Conservation (phyloP, 805 yeast genomes). For the Metschnikowia continentalis region DNA sequence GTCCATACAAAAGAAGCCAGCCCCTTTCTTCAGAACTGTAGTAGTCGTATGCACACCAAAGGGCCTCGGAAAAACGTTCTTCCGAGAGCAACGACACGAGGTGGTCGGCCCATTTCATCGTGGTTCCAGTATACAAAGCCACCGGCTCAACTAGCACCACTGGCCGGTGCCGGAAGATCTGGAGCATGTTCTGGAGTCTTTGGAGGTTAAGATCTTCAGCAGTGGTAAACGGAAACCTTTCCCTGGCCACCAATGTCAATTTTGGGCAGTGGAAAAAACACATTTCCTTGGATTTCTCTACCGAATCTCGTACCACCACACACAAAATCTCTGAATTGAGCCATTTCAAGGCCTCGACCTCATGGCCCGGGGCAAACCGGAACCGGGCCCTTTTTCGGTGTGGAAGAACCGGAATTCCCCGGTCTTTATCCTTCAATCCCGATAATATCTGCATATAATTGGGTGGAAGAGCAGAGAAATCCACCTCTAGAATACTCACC, state of each 20-base stretch:
- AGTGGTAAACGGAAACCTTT: conserved; percentile 33
- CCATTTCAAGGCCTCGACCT: conserved; percentile 52
- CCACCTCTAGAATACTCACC: conserved; percentile 52
- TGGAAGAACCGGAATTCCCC: conserved; percentile 27
- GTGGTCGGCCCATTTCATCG: conserved; percentile 68
- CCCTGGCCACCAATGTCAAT: conserved; percentile 9
- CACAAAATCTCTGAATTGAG: conserved; percentile 25
- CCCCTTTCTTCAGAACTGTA: conserved; percentile 43
- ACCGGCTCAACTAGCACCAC: conserved; percentile 17
- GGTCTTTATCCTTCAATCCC: conserved; percentile 37
- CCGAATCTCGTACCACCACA: conserved; percentile 15
- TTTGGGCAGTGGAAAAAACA: conserved; percentile 12
- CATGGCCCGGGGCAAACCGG: conserved; percentile 27
- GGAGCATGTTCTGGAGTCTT: conserved; percentile 15
- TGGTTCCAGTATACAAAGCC: conserved; percentile 53
- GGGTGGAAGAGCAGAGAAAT: conserved; percentile 30
- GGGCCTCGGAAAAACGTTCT: conserved; percentile 51
- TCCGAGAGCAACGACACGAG: conserved; percentile 45
- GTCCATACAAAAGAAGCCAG: conserved; percentile 49
- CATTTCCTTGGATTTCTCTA: not conserved
- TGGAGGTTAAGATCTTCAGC: conserved; percentile 17
- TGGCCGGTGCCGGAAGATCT: conserved; percentile 22
- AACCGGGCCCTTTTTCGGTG: conserved; percentile 20
- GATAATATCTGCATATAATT: conserved; percentile 24
- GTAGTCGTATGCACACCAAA: conserved; percentile 50